Percentiles rank a stretch among this genome's conserved stretches.
Evolutionary conservation across 192 early-diverging fungal species (phyloP).

Genomic region (Entomortierella lignicola): DNA sequence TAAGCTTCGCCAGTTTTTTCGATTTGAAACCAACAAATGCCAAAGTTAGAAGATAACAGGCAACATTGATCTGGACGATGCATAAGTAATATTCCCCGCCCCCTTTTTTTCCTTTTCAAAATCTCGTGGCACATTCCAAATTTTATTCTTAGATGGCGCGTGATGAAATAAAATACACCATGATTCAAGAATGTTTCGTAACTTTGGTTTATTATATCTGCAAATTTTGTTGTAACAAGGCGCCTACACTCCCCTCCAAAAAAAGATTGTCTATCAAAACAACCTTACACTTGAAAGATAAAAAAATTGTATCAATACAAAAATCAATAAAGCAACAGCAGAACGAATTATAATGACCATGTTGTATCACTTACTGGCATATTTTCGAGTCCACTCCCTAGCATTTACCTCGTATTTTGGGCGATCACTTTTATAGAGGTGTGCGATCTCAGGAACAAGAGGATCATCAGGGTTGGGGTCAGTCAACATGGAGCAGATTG

Average conservation of each 20-base stretch:
- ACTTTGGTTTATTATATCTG: slow-evolving; percentile 30
- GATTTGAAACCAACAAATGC: slow-evolving; percentile 29
- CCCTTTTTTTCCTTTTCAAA: too few species aligned
- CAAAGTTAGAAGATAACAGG: too few species aligned
- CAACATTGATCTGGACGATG: too few species aligned
- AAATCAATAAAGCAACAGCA: too few species aligned
- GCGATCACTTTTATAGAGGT: slow-evolving; percentile 97
- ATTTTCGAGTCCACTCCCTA: slow-evolving; percentile 95
- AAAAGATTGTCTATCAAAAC: too few species aligned
- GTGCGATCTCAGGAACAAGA: slow-evolving; percentile 97
- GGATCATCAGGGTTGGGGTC: slow-evolving; percentile 99
- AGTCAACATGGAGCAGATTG: slow-evolving; percentile 98
- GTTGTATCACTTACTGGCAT: slow-evolving; percentile 67
- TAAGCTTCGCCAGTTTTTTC: slow-evolving; percentile 50
- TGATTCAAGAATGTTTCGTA: neutral
- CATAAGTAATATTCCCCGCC: too few species aligned
- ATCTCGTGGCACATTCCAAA: too few species aligned
- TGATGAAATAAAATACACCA: neutral
- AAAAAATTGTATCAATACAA: neutral
- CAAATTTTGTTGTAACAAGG: slow-evolving; percentile 21
- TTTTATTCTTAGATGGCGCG: too few species aligned
- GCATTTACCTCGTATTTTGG: slow-evolving; percentile 89
- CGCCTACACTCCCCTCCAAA: slow-evolving; percentile 15
- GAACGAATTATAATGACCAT: too few species aligned
- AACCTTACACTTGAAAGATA: too few species aligned